Evolutionary conservation across 2,329 filamentous ascomycete species (phyloP), one percentile per base, ranked within the genome.

Genomic region (Penicillium nordicum): DNA sequence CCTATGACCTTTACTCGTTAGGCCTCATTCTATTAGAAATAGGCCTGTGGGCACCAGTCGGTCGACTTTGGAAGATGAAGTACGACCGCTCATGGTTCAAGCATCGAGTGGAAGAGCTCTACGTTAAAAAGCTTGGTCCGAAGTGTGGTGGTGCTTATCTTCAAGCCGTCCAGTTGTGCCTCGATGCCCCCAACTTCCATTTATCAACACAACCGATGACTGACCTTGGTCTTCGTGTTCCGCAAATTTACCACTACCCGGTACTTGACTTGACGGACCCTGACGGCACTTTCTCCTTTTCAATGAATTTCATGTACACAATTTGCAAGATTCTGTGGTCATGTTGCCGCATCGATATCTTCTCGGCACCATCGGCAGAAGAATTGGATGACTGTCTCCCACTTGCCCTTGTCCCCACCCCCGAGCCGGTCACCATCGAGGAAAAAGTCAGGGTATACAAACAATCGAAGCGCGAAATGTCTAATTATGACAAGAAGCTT

Each of bases 91-190:
- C 77, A 18, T 83, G 85, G 71, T 87, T 87, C 74, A 86, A 86
- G 67, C 76, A 82, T 48, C 77, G 84, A 37, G 77, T 88, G n/a
- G 83, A 86, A 67, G 82, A 82, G 62, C 78, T 86, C 1, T 87
- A 85, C 65, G 79, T 85, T 42, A 80, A 83, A 34, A 84, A 84
- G 59, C 72, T 88, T 32, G 82, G 80, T 2, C 80, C 82, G 0
- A 87, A 85, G 68, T 87, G 84, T 66, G 84, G 85, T n/a, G 83
- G 78, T 37, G 79, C 82, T 3, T 88, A 86, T 65, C 82, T 86
- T 75, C 80, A 83, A 59, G 80, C 82, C 4, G 84, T 87, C 11
- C 81, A 85, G 61, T 78, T 83, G 44, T 87, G 84, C 65, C 77
- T 88, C 43, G 79, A 80, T 66, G 80, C 83, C 10, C 82, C 82